phyloP scores from a whole-genome alignment of 1,284 basidiomycete species.

The Lentinula novae-zelandiae region DNA sequence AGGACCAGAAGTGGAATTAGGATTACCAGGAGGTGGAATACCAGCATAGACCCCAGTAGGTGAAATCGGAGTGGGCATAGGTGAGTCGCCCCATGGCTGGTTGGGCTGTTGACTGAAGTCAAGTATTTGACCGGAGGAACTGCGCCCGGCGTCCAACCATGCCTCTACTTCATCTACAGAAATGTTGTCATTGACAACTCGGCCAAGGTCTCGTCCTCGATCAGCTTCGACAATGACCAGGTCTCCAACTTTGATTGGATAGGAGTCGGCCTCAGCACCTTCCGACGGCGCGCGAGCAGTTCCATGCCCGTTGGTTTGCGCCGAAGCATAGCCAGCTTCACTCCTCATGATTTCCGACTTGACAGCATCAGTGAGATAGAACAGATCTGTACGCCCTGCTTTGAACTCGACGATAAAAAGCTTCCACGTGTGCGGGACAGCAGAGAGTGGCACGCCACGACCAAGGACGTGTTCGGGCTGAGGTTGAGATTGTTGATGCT shows the following conservation, averaged over 20 bases:
- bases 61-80: constrained; percentile 47
- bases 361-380: constrained; percentile 73
- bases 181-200: constrained; percentile 85
- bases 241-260: constrained; percentile 71
- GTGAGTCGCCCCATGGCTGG: constrained; percentile 28
- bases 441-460: constrained; percentile 83
- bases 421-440: constrained; percentile 81
- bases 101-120: constrained; percentile 13
- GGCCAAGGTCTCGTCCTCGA: constrained; percentile 89
- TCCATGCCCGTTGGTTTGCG: not conserved
- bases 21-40: constrained; percentile 5
- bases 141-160: constrained; percentile 64
- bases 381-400: constrained; percentile 91
- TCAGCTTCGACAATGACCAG: constrained; percentile 97
- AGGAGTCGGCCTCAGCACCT: constrained; percentile 22
- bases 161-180: constrained; percentile 90
- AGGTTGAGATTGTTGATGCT: constrained; percentile 17
- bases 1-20: not conserved
- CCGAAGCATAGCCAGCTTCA: not conserved
- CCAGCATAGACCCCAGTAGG: constrained; percentile 38
- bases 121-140: constrained; percentile 26
- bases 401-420: constrained; percentile 98
- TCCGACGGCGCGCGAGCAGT: not conserved
- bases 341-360: constrained; percentile 13
- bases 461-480: constrained; percentile 59